Base-by-base conservation (phyloP, 441 rosid species). In the Lepidium campestre region DNA sequence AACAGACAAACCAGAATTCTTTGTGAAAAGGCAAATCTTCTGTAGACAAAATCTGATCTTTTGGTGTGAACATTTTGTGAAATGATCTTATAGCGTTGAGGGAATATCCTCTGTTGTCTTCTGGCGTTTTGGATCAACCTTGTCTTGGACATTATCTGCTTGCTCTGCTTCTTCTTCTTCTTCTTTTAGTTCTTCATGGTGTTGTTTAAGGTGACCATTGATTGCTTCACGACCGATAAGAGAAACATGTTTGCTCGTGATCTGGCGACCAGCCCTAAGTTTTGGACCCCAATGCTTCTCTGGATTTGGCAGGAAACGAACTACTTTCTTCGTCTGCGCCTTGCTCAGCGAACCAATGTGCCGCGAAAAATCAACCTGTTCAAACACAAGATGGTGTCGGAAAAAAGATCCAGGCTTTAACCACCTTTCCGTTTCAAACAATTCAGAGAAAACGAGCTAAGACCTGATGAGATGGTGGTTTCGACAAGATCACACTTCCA, bases 231-330 rank as follows among this genome's bases (percentile, higher is more conserved):
- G 82, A 60, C 98, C 95, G 77, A 90, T 61, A 40, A 93, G 90
- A 10, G 98, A 93, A 20, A 90, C 67, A 74, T 93, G 97, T 79
- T 93, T 90, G 81, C 83, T 85, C 7, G 97, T 93, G 62, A 93
- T 87, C 62, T 78, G 85, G 10, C 97, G 94, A 63, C 98, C 96
- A 2, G 98, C 98, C 62, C 92, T 81, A 3, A 88, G 80, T 78
- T 93, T 93, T 29, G 98, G 97, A 19, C 97, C 97, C 98, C 98
- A 93, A 52, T 93, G 97, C 74, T 88, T 90, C 68, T 74, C 93
- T 7, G 97, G 99, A 60, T 91, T 93, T n/a, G 96, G 96, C 32
- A 91, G 89, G 83, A 85, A 93, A 7, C 96, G 96, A 3, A 89
- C 95, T 19, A 91, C 79, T 72, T 93, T 93, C 85, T 91, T 91